Evolutionary conservation across 345 rosid genomes (phyloP).

Genomic region (Populus deltoides): DNA sequence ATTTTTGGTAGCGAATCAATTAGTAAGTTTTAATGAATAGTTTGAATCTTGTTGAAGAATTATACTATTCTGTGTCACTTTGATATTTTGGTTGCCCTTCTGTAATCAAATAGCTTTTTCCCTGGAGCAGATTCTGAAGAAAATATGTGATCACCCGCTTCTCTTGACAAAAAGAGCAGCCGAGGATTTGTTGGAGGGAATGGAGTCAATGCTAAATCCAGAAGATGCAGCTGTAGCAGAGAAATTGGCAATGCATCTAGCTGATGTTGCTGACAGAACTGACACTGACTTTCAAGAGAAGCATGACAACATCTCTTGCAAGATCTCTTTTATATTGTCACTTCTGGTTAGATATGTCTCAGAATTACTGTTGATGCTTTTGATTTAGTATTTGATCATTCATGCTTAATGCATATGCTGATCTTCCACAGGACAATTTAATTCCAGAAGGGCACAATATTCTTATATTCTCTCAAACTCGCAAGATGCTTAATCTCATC

Average conservation of each 20-base stretch:
- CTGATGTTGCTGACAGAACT: conserved; percentile 67
- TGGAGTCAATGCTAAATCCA: conserved; percentile 66
- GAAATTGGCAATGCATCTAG: conserved; percentile 85
- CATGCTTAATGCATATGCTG: conserved; percentile 19
- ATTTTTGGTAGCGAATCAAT: background rate
- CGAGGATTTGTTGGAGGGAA: conserved; percentile 86
- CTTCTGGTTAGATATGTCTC: conserved; percentile 59
- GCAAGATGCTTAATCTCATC: conserved; percentile 91
- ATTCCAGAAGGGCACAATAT: conserved; percentile 92
- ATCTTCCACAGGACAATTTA: conserved; percentile 52
- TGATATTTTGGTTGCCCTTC: background rate
- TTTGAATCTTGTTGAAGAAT: background rate
- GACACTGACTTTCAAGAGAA: conserved; percentile 73
- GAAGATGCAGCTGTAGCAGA: conserved; percentile 85
- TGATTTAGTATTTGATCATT: conserved; percentile 1
- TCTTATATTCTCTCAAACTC: conserved; percentile 94
- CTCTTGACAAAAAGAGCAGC: conserved; percentile 80
- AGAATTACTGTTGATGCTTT: conserved; percentile 9
- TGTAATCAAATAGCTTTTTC: background rate
- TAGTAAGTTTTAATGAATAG: background rate
- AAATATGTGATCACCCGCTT: conserved; percentile 84
- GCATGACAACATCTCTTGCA: conserved; percentile 84
- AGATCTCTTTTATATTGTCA: conserved; percentile 72
- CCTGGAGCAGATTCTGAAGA: conserved; percentile 81
- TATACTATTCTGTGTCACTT: background rate